A percentile compares a stretch with the other conserved stretches of the same genome.
phyloP scores from a whole-genome alignment of 78 protist genomes.

The Reticulomyxa filosa region DNA sequence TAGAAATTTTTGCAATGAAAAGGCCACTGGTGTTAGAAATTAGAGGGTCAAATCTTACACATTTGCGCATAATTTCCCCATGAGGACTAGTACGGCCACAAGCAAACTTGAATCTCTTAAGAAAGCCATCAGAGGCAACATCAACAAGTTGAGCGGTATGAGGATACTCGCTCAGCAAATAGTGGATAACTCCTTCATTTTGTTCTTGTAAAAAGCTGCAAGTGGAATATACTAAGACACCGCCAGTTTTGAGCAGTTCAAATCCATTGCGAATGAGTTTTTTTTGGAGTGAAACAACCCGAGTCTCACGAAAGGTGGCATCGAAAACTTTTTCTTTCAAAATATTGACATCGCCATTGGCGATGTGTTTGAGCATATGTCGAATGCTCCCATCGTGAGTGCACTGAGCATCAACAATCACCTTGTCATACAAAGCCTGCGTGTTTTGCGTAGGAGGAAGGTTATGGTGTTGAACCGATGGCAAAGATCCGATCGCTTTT shows the following conservation, averaged over 20 bases:
- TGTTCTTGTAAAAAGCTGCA: no score
- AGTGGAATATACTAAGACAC: not conserved
- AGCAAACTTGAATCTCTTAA: no score
- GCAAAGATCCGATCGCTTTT: no score
- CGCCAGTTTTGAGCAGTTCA: not conserved
- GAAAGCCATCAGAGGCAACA: no score
- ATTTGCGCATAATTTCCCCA: not conserved
- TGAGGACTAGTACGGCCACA: no score
- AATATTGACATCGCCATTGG: no score
- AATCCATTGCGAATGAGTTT: not conserved
- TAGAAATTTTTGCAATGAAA: not conserved
- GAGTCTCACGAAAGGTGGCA: not conserved
- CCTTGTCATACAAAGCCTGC: not conserved
- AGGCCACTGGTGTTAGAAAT: not conserved
- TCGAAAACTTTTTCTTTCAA: not conserved
- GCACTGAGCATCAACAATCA: not conserved
- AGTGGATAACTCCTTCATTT: no score
- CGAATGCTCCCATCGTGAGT: not conserved
- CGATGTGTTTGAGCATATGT: not conserved
- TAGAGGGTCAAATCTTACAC: not conserved
- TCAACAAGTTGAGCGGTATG: no score
- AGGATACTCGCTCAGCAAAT: no score
- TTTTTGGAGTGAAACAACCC: not conserved
- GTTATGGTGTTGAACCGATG: no score
- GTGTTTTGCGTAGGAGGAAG: no score